These are phyloP conservation scores for Ramichloridium luteum DNA, from an alignment of 2,329 filamentous ascomycete species.

Conservation along the genomic window DNA sequence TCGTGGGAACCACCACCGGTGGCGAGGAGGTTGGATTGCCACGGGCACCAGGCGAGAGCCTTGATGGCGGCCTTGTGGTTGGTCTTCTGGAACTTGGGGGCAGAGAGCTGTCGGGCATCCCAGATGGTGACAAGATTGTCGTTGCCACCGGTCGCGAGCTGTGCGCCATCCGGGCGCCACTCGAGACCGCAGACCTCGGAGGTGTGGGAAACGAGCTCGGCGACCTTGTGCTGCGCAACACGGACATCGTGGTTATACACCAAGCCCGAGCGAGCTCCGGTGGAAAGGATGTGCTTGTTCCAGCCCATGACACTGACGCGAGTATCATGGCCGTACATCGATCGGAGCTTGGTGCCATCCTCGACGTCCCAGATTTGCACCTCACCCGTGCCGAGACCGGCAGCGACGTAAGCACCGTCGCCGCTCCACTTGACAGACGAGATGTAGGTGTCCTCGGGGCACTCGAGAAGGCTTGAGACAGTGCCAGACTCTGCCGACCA, in stretches of 20 bases:
- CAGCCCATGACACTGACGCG: constrained; percentile 97
- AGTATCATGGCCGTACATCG: constrained; percentile 95
- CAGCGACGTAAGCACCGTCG: constrained; percentile 90
- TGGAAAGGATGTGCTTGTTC: constrained; percentile 97
- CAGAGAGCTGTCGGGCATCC: constrained; percentile 85
- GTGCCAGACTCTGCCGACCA: constrained; percentile 93
- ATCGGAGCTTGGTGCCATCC: constrained; percentile 87
- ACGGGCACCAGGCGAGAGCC: constrained; percentile 96
- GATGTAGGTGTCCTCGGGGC: constrained; percentile 80
- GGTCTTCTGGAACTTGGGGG: constrained; percentile 98
- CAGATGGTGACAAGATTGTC: constrained; percentile 99
- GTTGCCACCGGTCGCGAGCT: constrained; percentile 94
- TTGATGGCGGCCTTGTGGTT: constrained; percentile 99
- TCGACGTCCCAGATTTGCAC: constrained; percentile 99
- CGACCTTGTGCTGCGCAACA: constrained; percentile 93
- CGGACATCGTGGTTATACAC: constrained; percentile 99
- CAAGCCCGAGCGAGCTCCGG: constrained; percentile 83
- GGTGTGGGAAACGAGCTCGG: constrained; percentile 91
- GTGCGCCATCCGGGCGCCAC: constrained; percentile 91
- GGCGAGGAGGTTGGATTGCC: constrained; percentile 93
- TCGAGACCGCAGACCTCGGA: constrained; percentile 97
- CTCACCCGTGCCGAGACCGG: constrained; percentile 88
- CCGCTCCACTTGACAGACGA: constrained; percentile 98
- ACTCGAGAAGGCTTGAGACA: constrained; percentile 81
- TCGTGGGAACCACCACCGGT: constrained; percentile 95